These are phyloP conservation scores for Nicotiana benthamiana DNA, from an alignment of 257 asterid species.

Conservation along the genomic window DNA sequence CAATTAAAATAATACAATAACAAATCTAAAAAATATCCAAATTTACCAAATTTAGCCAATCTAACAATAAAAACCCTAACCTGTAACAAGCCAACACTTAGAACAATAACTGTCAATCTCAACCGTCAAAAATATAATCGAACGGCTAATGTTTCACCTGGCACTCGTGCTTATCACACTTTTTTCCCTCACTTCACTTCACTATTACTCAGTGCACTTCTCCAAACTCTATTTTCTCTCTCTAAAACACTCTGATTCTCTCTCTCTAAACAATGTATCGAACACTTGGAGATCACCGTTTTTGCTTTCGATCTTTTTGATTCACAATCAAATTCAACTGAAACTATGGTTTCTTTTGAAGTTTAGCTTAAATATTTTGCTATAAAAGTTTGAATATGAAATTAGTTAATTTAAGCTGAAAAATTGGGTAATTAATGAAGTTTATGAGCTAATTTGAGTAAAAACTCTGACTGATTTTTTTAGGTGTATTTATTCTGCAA, in stretches of 20 bases:
- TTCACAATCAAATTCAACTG: background rate
- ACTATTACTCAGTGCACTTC: conserved; percentile 22
- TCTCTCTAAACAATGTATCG: conserved; percentile 17
- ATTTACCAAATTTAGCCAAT: conserved; percentile 3
- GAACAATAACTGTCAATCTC: conserved; percentile 6
- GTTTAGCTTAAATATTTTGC: background rate
- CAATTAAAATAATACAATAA: background rate
- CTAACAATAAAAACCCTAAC: background rate
- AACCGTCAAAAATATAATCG: conserved; percentile 16
- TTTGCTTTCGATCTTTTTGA: background rate
- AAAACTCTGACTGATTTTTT: background rate
- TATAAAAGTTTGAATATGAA: background rate
- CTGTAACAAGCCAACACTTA: background rate
- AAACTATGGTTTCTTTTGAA: background rate
- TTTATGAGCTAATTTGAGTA: conserved; percentile 1
- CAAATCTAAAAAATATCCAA: background rate
- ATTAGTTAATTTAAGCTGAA: background rate
- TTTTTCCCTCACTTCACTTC: conserved; percentile 1
- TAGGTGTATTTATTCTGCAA: background rate
- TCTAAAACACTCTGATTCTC: background rate
- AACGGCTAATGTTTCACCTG: conserved; percentile 5
- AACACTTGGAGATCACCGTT: background rate
- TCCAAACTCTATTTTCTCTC: background rate
- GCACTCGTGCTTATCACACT: conserved; percentile 13
- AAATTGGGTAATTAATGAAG: background rate